phyloP scores from a whole-genome alignment of 495 filamentous ascomycete genomes.

The Chlorociboria aeruginascens region DNA sequence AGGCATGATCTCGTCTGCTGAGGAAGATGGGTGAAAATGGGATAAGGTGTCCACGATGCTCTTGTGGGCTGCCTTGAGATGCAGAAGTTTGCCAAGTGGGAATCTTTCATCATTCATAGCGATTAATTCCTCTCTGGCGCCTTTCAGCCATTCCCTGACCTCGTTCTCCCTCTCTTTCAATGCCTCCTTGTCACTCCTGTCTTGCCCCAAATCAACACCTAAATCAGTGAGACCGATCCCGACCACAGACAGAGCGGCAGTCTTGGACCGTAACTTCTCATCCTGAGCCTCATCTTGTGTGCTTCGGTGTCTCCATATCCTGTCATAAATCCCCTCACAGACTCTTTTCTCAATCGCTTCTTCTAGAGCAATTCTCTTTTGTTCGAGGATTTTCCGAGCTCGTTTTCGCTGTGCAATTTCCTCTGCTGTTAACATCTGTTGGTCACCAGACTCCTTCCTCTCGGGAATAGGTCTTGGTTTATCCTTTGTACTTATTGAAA shows the following conservation, averaged over 20 bases:
- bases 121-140: slow-evolving; percentile 59
- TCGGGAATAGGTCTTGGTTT: slow-evolving; percentile 25
- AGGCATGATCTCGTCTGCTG: slow-evolving; percentile 91
- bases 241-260: slow-evolving; percentile 78
- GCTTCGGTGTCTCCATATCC: slow-evolving; percentile 81
- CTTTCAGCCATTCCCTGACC: slow-evolving; percentile 58
- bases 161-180: slow-evolving; percentile 50
- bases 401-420: slow-evolving; percentile 72
- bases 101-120: slow-evolving; percentile 81
- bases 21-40: slow-evolving; percentile 74
- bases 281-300: slow-evolving; percentile 93
- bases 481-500: slow-evolving; percentile 37
- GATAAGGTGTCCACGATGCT: slow-evolving; percentile 81
- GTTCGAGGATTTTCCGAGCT: slow-evolving; percentile 63
- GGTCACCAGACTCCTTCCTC: slow-evolving; percentile 36
- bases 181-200: slow-evolving; percentile 28
- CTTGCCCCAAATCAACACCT: slow-evolving; percentile 58
- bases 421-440: slow-evolving; percentile 84
- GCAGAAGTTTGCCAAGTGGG: slow-evolving; percentile 83
- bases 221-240: slow-evolving; percentile 83
- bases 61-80: slow-evolving; percentile 82
- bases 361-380: slow-evolving; percentile 65
- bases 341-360: slow-evolving; percentile 85
- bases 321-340: slow-evolving; percentile 76
- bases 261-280: slow-evolving; percentile 89